These are phyloP conservation scores for Chionographis japonica DNA, from an alignment of 106 monocot genomes.

Conservation along the genomic window DNA sequence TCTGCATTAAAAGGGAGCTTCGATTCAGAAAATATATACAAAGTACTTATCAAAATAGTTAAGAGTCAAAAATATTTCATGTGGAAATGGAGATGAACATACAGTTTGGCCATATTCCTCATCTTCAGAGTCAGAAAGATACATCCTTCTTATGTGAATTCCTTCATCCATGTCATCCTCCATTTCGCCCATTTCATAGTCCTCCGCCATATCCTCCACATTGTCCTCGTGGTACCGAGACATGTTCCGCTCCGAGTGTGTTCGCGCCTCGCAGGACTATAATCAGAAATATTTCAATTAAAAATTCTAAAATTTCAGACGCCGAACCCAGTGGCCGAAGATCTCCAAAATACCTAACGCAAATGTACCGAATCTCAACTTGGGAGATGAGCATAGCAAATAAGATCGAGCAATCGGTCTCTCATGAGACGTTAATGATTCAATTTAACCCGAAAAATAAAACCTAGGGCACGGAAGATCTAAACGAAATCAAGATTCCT, in stretches of 20 bases:
- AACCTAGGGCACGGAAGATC: no score
- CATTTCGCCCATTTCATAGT: conserved; percentile 56
- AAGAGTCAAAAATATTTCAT: background rate
- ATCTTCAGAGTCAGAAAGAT: conserved; percentile 56
- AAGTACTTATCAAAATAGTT: background rate
- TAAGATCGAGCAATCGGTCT: no score
- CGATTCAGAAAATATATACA: background rate
- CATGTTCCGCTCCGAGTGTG: conserved; percentile 4
- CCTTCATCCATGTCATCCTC: conserved; percentile 81
- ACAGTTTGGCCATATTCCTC: conserved; percentile 44
- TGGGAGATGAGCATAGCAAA: no score
- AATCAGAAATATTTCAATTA: background rate
- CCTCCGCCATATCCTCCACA: conserved; percentile 46
- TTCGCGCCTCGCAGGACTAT: background rate
- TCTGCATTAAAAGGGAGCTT: conserved; percentile 13
- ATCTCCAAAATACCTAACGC: no score
- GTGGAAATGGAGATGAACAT: conserved; percentile 9
- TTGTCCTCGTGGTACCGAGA: conserved; percentile 26
- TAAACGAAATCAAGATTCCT: no score
- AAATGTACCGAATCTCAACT: no score
- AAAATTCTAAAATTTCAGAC: background rate
- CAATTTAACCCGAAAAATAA: no score
- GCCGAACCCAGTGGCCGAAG: background rate
- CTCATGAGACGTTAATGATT: no score
- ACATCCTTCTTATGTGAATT: conserved; percentile 20